Percentiles rank a stretch among this genome's conserved stretches.
phyloP scores from a whole-genome alignment of 1,284 basidiomycete species.

The Farysia itapuensis region DNA sequence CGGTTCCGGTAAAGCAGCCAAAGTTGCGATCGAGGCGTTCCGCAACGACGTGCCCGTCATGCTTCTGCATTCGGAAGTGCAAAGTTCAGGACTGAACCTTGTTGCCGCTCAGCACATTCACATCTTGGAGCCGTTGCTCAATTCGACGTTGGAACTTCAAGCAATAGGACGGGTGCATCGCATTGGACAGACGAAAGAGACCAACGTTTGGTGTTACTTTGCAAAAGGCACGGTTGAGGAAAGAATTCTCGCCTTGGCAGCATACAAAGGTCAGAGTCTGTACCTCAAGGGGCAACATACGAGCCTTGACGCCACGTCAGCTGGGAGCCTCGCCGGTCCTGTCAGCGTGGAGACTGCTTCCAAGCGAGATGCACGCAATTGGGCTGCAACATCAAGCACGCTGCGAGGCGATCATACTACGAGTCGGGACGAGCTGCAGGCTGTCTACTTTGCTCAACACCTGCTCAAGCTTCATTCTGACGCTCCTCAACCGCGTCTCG shows the following conservation, averaged over 20 bases:
- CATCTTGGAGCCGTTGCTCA: slow-evolving; percentile 54
- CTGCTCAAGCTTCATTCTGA: slow-evolving; percentile 3
- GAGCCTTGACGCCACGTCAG: slow-evolving; percentile 3
- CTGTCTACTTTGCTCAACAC: slow-evolving; percentile 39
- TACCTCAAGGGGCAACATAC: slow-evolving; percentile 33
- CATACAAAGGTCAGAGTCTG: slow-evolving; percentile 37
- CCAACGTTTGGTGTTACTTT: slow-evolving; percentile 48
- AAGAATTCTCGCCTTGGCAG: slow-evolving; percentile 38
- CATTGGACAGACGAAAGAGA: slow-evolving; percentile 52
- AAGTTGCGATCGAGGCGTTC: slow-evolving; percentile 31
- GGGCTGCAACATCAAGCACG: slow-evolving; percentile 5
- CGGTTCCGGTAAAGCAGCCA: slow-evolving; percentile 26
- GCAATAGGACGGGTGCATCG: slow-evolving; percentile 54
- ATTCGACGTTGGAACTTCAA: slow-evolving; percentile 51
- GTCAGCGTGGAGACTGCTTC: slow-evolving; percentile 12
- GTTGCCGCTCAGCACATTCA: slow-evolving; percentile 47
- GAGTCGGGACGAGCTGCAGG: slow-evolving; percentile 36
- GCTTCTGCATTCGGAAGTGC: slow-evolving; percentile 54
- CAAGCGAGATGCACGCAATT: slow-evolving; percentile 18
- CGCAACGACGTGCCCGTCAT: slow-evolving; percentile 41
- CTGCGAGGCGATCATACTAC: slow-evolving; percentile 39
- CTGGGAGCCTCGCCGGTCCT: slow-evolving; percentile 1
- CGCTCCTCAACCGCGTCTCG: no score
- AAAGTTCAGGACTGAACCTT: slow-evolving; percentile 53
- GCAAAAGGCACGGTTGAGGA: slow-evolving; percentile 53